phyloP scores from a whole-genome alignment of 345 rosid species.

The Rhodomyrtus tomentosa region DNA sequence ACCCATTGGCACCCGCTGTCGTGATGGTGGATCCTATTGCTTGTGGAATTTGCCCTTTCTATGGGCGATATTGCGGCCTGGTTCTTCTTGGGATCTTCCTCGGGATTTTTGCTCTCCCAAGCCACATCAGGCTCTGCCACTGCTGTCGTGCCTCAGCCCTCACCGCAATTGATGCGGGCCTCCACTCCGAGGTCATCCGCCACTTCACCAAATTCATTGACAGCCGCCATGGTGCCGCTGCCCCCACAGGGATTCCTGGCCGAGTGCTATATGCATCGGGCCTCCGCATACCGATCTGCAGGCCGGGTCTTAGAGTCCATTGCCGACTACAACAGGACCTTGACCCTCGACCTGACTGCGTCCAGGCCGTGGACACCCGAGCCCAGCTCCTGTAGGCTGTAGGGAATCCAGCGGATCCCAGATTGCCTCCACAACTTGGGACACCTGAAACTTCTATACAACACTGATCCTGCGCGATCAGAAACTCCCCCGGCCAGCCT shows the following conservation, averaged over 20 bases:
- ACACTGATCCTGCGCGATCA: conserved; percentile 70
- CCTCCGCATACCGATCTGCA: conserved; percentile 58
- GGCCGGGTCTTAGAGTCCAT: conserved; percentile 76
- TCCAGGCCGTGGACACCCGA: conserved; percentile 77
- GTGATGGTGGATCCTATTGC: too few species aligned
- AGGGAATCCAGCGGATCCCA: conserved; percentile 72
- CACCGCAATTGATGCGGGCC: conserved; percentile 83
- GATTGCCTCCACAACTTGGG: conserved; percentile 86
- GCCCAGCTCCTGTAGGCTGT: conserved; percentile 66
- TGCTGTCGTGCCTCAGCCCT: conserved; percentile 81
- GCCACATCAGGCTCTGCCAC: conserved; percentile 70
- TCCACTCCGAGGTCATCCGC: conserved; percentile 72
- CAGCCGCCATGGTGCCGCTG: conserved; percentile 73
- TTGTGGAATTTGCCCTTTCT: too few species aligned
- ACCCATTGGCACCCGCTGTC: too few species aligned
- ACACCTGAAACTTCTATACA: conserved; percentile 74
- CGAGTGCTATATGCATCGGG: conserved; percentile 78
- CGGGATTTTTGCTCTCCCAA: conserved; percentile 27
- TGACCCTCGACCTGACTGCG: conserved; percentile 75
- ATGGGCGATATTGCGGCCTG: too few species aligned
- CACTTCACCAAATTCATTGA: conserved; percentile 84
- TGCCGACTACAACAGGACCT: conserved; percentile 77
- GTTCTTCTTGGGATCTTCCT: too few species aligned
- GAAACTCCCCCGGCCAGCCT: conserved; percentile 87
- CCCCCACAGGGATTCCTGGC: conserved; percentile 83